Conservation (phyloP, 441 rosid genomes). For the Macaranga tanarius region DNA sequence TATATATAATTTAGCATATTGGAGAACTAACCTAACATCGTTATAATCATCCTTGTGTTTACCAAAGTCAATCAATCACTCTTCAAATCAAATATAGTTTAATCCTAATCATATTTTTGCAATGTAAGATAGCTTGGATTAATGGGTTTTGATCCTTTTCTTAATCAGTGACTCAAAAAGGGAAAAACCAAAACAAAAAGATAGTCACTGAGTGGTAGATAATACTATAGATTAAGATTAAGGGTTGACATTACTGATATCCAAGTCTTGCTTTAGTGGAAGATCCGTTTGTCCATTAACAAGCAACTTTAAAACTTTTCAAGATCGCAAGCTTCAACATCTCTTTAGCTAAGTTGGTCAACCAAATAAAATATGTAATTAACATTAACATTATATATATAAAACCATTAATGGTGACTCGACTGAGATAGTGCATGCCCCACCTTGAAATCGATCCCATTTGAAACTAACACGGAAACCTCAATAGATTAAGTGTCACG, state of each 20-base stretch:
- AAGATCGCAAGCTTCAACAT: not conserved
- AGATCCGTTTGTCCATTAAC: too few species aligned
- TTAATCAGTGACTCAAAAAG: too few species aligned
- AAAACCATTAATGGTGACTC: not conserved
- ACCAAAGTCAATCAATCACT: not conserved
- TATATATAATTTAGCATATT: not conserved
- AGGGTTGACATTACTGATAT: constrained; percentile 28
- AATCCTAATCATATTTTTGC: too few species aligned
- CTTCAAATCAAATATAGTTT: too few species aligned
- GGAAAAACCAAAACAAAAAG: too few species aligned
- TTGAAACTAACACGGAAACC: not conserved
- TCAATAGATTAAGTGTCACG: not conserved
- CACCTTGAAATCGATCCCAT: not conserved
- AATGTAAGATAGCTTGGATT: not conserved
- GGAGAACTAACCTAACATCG: not conserved
- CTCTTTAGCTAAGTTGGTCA: not conserved
- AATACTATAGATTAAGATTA: not conserved
- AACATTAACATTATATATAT: too few species aligned
- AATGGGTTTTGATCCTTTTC: not conserved
- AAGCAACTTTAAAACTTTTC: not conserved
- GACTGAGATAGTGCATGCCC: not conserved
- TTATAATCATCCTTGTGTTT: not conserved
- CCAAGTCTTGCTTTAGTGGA: constrained; percentile 13
- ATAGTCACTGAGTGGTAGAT: too few species aligned
- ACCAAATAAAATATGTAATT: not conserved